Percentiles rank a stretch among this genome's conserved stretches.
Evolutionary conservation across 176 grass and related monocot genomes (phyloP).

Genomic region (Pontederia paniculata): DNA sequence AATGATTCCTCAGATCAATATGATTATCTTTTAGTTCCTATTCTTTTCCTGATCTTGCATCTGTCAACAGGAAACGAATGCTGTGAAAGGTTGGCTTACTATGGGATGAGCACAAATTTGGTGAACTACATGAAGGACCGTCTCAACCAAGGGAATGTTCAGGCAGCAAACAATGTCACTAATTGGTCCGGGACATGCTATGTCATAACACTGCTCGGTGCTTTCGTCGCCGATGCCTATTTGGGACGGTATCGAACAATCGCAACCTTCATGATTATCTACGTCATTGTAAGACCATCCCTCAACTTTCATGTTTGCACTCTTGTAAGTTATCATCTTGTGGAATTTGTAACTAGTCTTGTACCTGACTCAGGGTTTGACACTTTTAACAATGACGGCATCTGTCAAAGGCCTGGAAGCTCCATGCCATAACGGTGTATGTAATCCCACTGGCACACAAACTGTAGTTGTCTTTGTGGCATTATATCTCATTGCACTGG

Average conservation of each 20-base stretch:
- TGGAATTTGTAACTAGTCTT: neutral
- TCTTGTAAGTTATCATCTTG: neutral
- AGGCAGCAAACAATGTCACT: slow-evolving; percentile 1
- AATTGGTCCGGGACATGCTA: slow-evolving; percentile 13
- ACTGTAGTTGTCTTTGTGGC: neutral
- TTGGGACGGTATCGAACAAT: slow-evolving; percentile 15
- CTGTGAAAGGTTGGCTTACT: slow-evolving; percentile 14
- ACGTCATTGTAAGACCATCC: neutral
- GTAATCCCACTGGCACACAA: neutral
- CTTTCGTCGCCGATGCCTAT: slow-evolving; percentile 11
- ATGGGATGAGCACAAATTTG: slow-evolving; percentile 13
- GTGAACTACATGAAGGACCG: slow-evolving; percentile 8
- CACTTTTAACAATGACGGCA: slow-evolving; percentile 3
- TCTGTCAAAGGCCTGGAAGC: neutral
- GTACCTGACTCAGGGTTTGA: slow-evolving; percentile 3
- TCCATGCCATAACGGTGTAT: neutral
- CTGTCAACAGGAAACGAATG: slow-evolving; percentile 4
- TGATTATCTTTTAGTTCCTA: neutral
- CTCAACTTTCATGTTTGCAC: neutral
- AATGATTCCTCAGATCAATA: neutral
- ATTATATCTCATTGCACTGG: slow-evolving; percentile 8
- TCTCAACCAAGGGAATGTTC: slow-evolving; percentile 4
- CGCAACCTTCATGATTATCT: neutral
- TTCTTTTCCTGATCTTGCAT: neutral
- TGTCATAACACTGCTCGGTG: slow-evolving; percentile 1